These are phyloP conservation scores for Sungouiozyma ichnusensis DNA, from an alignment of 805 yeast species.

Conservation along the genomic window DNA sequence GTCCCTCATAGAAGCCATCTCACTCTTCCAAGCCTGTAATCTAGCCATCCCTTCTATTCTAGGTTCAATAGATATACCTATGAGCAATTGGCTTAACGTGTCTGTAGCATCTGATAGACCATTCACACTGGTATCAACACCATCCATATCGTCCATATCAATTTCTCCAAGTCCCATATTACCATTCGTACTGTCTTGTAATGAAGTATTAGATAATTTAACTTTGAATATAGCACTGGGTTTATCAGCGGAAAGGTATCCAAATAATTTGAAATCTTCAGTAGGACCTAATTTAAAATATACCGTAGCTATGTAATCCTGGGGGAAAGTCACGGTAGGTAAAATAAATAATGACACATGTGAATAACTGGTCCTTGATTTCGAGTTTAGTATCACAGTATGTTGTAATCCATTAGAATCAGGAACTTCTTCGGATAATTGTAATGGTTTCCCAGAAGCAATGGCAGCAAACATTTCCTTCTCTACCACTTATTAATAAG, in stretches of 20 bases:
- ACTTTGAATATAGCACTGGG: constrained; percentile 89
- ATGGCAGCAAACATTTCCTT: constrained; percentile 31
- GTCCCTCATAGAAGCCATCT: constrained; percentile 9
- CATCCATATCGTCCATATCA: constrained; percentile 43
- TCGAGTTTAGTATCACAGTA: constrained; percentile 27
- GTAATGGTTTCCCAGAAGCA: constrained; percentile 31
- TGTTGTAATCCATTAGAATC: constrained; percentile 30
- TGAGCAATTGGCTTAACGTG: constrained; percentile 33
- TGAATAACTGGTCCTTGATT: constrained; percentile 34
- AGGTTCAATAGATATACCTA: constrained; percentile 91
- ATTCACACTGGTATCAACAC: constrained; percentile 24
- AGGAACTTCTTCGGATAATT: constrained; percentile 29
- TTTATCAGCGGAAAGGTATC: constrained; percentile 51
- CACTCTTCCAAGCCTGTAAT: constrained; percentile 35
- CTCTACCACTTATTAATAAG: neutral
- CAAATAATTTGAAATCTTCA: constrained; percentile 52
- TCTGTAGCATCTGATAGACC: constrained; percentile 16
- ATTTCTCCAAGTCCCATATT: constrained; percentile 40
- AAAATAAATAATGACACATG: constrained; percentile 77
- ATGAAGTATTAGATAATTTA: constrained; percentile 30
- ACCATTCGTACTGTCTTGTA: constrained; percentile 1
- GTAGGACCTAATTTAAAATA: constrained; percentile 69
- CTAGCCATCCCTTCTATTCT: constrained; percentile 51
- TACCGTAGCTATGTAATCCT: constrained; percentile 68
- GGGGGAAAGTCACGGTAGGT: constrained; percentile 70